A percentile compares a stretch with the other conserved stretches of the same genome.
phyloP scores from a whole-genome alignment of 1,284 basidiomycete genomes.

The Naganishia sp. region DNA sequence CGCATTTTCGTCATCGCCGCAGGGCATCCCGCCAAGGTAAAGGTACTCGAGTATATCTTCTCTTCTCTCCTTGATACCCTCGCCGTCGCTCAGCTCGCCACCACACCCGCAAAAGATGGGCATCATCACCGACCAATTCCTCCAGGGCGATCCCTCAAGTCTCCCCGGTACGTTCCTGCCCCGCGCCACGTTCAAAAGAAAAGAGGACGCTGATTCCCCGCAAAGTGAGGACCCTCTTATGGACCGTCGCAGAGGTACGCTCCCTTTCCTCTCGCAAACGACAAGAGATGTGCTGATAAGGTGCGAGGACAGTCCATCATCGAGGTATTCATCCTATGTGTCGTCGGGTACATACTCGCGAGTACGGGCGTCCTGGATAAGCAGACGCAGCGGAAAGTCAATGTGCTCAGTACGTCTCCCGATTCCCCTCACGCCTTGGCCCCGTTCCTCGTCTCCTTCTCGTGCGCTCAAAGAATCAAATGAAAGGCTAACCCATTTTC shows the following conservation, averaged over 20 bases:
- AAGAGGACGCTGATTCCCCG: background rate
- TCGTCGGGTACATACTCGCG: conserved; percentile 82
- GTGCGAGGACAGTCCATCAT: conserved; percentile 68
- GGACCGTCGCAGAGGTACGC: conserved; percentile 22
- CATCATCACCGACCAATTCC: background rate
- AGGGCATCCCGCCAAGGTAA: background rate
- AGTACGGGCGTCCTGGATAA: conserved; percentile 80
- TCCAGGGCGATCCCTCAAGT: conserved; percentile 5
- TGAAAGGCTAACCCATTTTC: too few relatives aligned
- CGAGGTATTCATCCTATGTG: conserved; percentile 82
- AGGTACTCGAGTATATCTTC: background rate
- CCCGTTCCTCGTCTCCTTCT: background rate
- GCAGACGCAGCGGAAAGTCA: conserved; percentile 75
- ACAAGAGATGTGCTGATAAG: background rate
- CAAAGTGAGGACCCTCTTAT: conserved; percentile 5
- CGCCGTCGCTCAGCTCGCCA: too few relatives aligned
- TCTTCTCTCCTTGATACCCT: too few relatives aligned
- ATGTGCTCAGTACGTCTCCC: conserved; percentile 50
- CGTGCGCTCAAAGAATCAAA: too few relatives aligned
- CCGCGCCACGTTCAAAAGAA: background rate
- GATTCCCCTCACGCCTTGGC: background rate
- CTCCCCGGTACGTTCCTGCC: background rate
- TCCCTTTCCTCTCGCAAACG: background rate
- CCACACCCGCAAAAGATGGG: background rate
- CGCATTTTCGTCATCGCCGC: background rate